These are phyloP conservation scores for Russula vinacea DNA, from an alignment of 768 basidiomycete genomes.

Conservation along the genomic window DNA sequence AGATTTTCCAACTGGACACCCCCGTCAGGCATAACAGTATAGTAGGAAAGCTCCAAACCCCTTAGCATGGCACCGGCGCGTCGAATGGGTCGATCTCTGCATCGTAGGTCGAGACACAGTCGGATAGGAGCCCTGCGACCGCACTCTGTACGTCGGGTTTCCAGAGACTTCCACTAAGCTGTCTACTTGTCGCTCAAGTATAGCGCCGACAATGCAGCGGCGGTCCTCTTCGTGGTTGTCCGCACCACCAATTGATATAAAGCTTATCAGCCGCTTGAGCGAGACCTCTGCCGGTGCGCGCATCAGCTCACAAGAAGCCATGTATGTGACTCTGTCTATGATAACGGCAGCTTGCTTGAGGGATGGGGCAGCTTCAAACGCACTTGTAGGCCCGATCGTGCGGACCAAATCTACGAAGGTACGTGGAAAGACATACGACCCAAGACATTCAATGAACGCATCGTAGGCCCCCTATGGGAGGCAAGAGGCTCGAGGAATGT, in stretches of 20 bases:
- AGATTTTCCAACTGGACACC: slow-evolving; percentile 12
- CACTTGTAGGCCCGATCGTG: slow-evolving; percentile 24
- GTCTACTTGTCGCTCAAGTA: slow-evolving; percentile 62
- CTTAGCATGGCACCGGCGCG: slow-evolving; percentile 55
- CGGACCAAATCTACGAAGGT: slow-evolving; percentile 25
- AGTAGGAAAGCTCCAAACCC: slow-evolving; percentile 53
- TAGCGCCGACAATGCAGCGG: slow-evolving; percentile 43
- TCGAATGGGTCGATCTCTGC: slow-evolving; percentile 50
- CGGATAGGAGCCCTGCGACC: slow-evolving; percentile 45
- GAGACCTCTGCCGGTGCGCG: slow-evolving; percentile 51
- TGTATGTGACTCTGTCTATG: slow-evolving; percentile 63
- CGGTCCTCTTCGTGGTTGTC: slow-evolving; percentile 13
- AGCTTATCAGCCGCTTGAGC: slow-evolving; percentile 34
- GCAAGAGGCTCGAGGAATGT: not conserved
- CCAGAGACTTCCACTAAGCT: slow-evolving; percentile 51
- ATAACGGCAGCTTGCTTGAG: slow-evolving; percentile 58
- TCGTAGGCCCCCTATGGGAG: slow-evolving; percentile 54
- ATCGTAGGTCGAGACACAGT: slow-evolving; percentile 51
- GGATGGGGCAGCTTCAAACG: slow-evolving; percentile 44
- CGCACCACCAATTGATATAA: slow-evolving; percentile 10
- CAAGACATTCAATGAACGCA: slow-evolving; percentile 43
- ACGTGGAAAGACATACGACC: slow-evolving; percentile 33
- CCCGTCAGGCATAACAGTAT: slow-evolving; percentile 32
- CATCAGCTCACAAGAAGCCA: slow-evolving; percentile 65
- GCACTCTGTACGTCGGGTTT: slow-evolving; percentile 53